Percentiles rank a stretch among this genome's conserved stretches.
Conservation (phyloP, 495 filamentous ascomycete genomes). For the Hyaloscypha bicolor region DNA sequence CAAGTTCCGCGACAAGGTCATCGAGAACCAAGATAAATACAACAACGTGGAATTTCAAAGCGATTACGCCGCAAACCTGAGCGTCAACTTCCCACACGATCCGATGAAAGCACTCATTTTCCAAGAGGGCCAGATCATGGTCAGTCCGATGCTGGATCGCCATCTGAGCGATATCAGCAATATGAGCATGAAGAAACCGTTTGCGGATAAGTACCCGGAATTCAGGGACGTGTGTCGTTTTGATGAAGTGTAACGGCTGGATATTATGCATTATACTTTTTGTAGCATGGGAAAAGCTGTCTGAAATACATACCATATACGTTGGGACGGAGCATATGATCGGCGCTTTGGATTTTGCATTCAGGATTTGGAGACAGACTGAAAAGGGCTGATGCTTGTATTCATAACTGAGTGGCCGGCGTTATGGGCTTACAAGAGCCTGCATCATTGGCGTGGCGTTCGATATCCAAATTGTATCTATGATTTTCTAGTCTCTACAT, state of each 20-base stretch:
- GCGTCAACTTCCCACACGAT: slow-evolving; percentile 32
- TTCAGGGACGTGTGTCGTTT: slow-evolving; percentile 33
- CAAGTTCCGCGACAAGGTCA: slow-evolving; percentile 37
- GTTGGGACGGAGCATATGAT: not conserved
- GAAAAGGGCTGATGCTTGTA: no score
- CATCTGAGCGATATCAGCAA: slow-evolving; percentile 28
- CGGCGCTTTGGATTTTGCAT: not conserved
- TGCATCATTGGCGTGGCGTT: no score
- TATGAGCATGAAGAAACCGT: slow-evolving; percentile 33
- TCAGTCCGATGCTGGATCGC: slow-evolving; percentile 23
- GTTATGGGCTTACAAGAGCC: no score
- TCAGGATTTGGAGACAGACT: no score
- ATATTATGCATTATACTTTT: not conserved
- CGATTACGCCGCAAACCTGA: slow-evolving; percentile 32
- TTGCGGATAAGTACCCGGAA: slow-evolving; percentile 33
- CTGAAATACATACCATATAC: not conserved
- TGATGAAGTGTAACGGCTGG: slow-evolving; percentile 26
- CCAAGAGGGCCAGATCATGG: slow-evolving; percentile 26
- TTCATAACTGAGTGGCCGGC: no score
- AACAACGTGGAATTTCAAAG: slow-evolving; percentile 37
- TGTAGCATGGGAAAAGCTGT: not conserved
- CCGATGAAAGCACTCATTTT: slow-evolving; percentile 29
- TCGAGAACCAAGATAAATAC: slow-evolving; percentile 36
- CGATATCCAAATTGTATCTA: no score
- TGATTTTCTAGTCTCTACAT: no score